Conservation (phyloP, 768 basidiomycete genomes). For the Hericium rajendrae region DNA sequence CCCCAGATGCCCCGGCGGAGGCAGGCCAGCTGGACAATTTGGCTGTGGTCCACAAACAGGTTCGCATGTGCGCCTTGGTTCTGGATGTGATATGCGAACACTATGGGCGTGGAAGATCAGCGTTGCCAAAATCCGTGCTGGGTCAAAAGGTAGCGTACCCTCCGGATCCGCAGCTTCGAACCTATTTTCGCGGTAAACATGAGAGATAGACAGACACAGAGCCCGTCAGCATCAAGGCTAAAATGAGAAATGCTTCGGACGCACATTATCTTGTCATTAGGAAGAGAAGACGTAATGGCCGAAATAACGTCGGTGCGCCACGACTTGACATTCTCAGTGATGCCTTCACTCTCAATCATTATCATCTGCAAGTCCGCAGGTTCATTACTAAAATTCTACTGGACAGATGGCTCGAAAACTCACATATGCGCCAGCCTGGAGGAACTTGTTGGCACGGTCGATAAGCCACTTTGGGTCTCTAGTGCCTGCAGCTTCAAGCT, state of each 20-base stretch:
- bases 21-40: conserved; percentile 35
- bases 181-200: conserved; percentile 9
- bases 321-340: conserved; percentile 34
- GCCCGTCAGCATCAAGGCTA: neutral
- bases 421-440: conserved; percentile 30
- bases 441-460: conserved; percentile 29
- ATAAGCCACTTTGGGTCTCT: conserved; percentile 32
- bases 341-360: conserved; percentile 39
- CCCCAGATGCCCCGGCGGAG: conserved; percentile 37
- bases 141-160: conserved; percentile 1
- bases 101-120: conserved; percentile 3
- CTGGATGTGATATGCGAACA: conserved; percentile 36
- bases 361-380: conserved; percentile 24
- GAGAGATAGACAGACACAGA: neutral
- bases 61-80: conserved; percentile 34
- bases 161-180: conserved; percentile 37
- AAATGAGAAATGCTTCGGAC: neutral
- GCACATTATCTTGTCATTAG: conserved; percentile 33
- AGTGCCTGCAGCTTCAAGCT: conserved; percentile 31
- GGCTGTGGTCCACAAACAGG: conserved; percentile 35
- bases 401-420: neutral
- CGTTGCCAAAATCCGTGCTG: neutral
- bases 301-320: conserved; percentile 37
- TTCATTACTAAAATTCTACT: neutral
- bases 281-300: conserved; percentile 29